Percentiles rank a stretch among this genome's conserved stretches.
phyloP scores from a whole-genome alignment of 208 protist genomes.

The Leishmania lainsoni region DNA sequence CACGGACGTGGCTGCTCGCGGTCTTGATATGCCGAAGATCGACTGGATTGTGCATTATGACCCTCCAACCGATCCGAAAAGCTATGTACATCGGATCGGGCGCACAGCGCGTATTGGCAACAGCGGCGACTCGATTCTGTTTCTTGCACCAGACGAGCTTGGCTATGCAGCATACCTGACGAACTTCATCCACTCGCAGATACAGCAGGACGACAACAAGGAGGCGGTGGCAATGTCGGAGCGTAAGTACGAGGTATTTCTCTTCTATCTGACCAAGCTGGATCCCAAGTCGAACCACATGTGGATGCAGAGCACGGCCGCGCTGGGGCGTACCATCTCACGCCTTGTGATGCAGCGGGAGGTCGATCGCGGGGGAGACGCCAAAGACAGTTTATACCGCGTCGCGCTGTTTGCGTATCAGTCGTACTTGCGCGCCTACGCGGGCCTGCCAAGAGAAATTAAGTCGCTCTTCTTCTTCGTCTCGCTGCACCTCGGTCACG shows the following conservation, averaged over 20 bases:
- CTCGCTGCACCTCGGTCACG: slow-evolving; percentile 94
- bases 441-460: slow-evolving; percentile 68
- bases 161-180: slow-evolving; percentile 89
- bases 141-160: slow-evolving; percentile 91
- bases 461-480: slow-evolving; percentile 72
- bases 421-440: slow-evolving; percentile 97
- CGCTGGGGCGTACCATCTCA: slow-evolving; percentile 93
- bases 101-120: slow-evolving; percentile 96
- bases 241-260: slow-evolving; percentile 77
- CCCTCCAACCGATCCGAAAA: slow-evolving; percentile 92
- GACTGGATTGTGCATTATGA: slow-evolving; percentile 99
- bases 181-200: slow-evolving; percentile 70
- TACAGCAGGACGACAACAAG: slow-evolving; percentile 27
- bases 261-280: slow-evolving; percentile 95
- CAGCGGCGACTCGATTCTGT: slow-evolving; percentile 92
- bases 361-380: slow-evolving; percentile 13
- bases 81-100: slow-evolving; percentile 96
- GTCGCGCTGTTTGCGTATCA: slow-evolving; percentile 97
- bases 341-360: slow-evolving; percentile 66
- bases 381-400: slow-evolving; percentile 95
- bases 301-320: slow-evolving; percentile 93
- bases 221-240: slow-evolving; percentile 65
- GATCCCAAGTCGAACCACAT: slow-evolving; percentile 95
- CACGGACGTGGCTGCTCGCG: slow-evolving; percentile 95
- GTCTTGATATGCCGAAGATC: slow-evolving; percentile 95